These are phyloP conservation scores for Ceratocystis variospora DNA, from an alignment of 2,329 filamentous ascomycete species.

Conservation along the genomic window DNA sequence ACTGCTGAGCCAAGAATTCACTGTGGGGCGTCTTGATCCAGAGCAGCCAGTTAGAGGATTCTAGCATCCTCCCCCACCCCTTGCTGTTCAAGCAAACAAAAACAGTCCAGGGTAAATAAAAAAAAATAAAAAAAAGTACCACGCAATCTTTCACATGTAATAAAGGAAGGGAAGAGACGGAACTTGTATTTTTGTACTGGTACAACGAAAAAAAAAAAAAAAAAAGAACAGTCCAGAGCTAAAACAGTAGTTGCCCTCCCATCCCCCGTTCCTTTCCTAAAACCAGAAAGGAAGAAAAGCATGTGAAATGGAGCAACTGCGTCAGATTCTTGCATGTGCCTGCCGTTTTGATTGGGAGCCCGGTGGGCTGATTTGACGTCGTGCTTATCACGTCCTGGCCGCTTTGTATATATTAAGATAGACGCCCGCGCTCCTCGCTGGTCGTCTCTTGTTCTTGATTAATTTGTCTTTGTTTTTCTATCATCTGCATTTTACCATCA, in stretches of 20 bases:
- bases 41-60: not conserved
- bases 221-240: not conserved
- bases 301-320: conserved; percentile 5
- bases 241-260: not conserved
- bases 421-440: not conserved
- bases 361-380: not conserved
- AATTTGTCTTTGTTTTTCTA: not conserved
- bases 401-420: not conserved
- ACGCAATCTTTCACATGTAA: not conserved
- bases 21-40: not conserved
- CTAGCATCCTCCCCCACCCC: not conserved
- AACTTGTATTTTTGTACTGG: not conserved
- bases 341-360: not conserved
- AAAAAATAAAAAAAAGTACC: not conserved
- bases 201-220: not conserved
- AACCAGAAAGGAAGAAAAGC: not conserved
- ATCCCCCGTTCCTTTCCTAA: not conserved
- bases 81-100: not conserved
- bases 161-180: not conserved
- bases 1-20: not conserved
- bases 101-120: not conserved
- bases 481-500: not conserved
- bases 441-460: not conserved
- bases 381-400: conserved; percentile 1
- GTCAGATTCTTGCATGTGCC: conserved; percentile 11